Evolutionary conservation across 2,329 filamentous ascomycete genomes (phyloP), one percentile per base, ranked within the genome.

Genomic region (Xylaria sp.): DNA sequence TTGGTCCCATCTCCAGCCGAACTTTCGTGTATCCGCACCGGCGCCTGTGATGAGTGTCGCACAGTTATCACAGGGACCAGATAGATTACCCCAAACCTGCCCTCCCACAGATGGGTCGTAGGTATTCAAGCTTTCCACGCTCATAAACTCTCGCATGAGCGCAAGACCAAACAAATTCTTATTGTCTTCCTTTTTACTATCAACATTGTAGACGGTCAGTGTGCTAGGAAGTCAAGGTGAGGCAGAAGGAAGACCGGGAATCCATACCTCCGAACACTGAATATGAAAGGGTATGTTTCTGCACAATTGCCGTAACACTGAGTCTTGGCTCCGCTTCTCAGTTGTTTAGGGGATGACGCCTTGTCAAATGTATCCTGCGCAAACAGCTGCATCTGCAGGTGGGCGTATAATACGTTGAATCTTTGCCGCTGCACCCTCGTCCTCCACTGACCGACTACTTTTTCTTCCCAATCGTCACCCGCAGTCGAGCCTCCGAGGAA

Each of bases 201-300:
- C 9, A 13, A 10, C 9, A 13, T 36, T 2, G 33, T n/a, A 42
- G 33, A 17, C 31, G 5, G 58, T 53, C 11, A 53, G 45, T 25
- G 10, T n/a, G n/a, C n/a, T n/a, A n/a, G n/a, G n/a, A n/a, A n/a
- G n/a, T n/a, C n/a, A n/a, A 10, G 31, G n/a, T 13, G 17, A 17
- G 11, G 25, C 25, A 31, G 33, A 31, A 10, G 5, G n/a, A 20
- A 25, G 20, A 54, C 10, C 10, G n/a, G 11, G 13, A 36, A 10
- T 36, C 0, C 60, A 38, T 49, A 56, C 51, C 51, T 2, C 11
- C 20, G 29, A 62, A 56, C 15, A 20, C 31, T 62, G 42, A 47
- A 25, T 1, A 62, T 13, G 10, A 62, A 62, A 10, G 60, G 60
- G 29, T 62, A 56, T 11, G 60, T 62, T 9, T 62, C 60, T 1